Base-by-base conservation (phyloP, 306 rosid genomes). In the Crotalaria pallida region DNA sequence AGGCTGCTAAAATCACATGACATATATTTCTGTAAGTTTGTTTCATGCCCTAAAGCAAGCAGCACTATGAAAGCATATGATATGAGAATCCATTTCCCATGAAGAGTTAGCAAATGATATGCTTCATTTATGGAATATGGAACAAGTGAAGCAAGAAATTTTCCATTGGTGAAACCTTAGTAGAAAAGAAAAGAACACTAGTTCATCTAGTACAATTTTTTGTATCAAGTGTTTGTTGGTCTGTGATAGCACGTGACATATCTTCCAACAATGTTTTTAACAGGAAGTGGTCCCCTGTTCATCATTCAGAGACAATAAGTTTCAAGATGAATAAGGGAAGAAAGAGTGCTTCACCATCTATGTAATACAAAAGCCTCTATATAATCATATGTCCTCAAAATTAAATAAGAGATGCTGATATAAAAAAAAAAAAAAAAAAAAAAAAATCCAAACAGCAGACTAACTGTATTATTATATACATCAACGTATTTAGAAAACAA, bases 251-350 rank as follows among this genome's bases (percentile, higher is more conserved):
- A 56, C 41, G 48, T 65, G n/a, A 75, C 76, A 53, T 65, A 60
- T 82, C 86, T 70, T 75, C 83, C 86, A 48, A 71, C 40, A 65
- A 82, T 59, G 65, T 79, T 70, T 72, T 78, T 70, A n/a, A 75
- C 61, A 52, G 83, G 86, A 75, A 82, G 76, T 16, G 86, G 76
- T 58, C 83, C 86, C 86, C 86, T 82, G 65, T 65, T 70, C 59
- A 44, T 71, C 59, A 48, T 74, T 74, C 27, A 49, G 34, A 55
- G 24, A 70, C 22, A 19, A 9, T 69, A 70, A 69, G 64, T 11
- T 56, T 57, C 51, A 65, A 48, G 8, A 65, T 40, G 21, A 69
- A n/a, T 41, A 47, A 38, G 47, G 16, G 53, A 34, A 23, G n/a
- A 57, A 33, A 45, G 57, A 44, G 5, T 6, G 27, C 10, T 58